phyloP scores from a whole-genome alignment of 2,329 filamentous ascomycete species.

The Pseudocercospora fijiensis region DNA sequence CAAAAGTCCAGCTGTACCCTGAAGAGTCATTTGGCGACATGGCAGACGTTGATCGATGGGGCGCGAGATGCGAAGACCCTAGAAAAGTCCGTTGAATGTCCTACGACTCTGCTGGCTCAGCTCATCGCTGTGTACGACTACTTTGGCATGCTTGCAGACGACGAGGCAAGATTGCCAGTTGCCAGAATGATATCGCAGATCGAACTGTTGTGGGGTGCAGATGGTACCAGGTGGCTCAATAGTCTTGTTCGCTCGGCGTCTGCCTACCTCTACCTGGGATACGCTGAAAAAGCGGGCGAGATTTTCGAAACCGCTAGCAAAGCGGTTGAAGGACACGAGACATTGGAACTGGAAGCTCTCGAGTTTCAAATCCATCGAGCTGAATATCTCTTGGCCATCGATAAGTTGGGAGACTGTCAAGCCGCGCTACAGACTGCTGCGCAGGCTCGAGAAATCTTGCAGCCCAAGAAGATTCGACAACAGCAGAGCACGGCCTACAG shows the following conservation, averaged over 20 bases:
- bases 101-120: conserved; percentile 51
- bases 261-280: conserved; percentile 60
- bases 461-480: conserved; percentile 21
- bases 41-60: conserved; percentile 42
- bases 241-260: conserved; percentile 44
- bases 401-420: conserved; percentile 23
- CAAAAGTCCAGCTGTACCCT: conserved; percentile 32
- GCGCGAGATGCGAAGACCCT: conserved; percentile 42
- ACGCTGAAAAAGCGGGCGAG: conserved; percentile 58
- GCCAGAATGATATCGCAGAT: conserved; percentile 19
- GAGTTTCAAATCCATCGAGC: conserved; percentile 34
- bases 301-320: conserved; percentile 60
- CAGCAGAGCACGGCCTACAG: conserved; percentile 28
- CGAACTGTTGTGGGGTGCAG: background rate
- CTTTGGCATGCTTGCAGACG: conserved; percentile 57
- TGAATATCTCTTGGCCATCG: conserved; percentile 28
- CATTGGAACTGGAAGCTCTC: conserved; percentile 50
- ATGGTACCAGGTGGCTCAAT: conserved; percentile 41
- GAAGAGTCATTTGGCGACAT: conserved; percentile 37
- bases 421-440: conserved; percentile 23
- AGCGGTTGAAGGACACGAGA: conserved; percentile 43
- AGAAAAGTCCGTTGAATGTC: conserved; percentile 50
- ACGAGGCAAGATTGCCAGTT: conserved; percentile 36
- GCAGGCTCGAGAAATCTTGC: conserved; percentile 18
- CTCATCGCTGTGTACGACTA: conserved; percentile 57